Conservation (phyloP, 768 basidiomycete species). For the Scleroderma citrinum region DNA sequence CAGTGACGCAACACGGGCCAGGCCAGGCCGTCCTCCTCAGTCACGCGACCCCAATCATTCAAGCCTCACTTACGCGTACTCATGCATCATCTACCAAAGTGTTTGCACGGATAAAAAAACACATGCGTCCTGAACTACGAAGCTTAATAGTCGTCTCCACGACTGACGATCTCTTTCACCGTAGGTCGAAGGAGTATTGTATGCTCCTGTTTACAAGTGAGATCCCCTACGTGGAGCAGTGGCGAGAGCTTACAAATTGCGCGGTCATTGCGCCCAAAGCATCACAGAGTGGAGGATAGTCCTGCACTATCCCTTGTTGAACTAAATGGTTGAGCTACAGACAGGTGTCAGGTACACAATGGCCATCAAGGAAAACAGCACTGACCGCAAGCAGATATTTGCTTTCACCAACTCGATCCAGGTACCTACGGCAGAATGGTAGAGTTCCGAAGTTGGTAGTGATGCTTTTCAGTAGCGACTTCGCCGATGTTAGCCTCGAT, state of each 20-base stretch:
- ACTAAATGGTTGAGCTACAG: constrained; percentile 84
- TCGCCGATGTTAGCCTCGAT: constrained; percentile 73
- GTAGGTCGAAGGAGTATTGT: constrained; percentile 82
- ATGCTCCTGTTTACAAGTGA: constrained; percentile 53
- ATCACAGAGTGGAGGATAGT: constrained; percentile 91
- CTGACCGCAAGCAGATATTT: constrained; percentile 87
- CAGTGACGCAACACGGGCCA: too few species aligned
- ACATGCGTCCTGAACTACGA: not conserved
- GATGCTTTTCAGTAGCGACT: constrained; percentile 80
- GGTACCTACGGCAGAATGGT: constrained; percentile 92
- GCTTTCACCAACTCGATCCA: constrained; percentile 88
- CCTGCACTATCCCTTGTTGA: constrained; percentile 78
- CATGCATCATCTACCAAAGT: too few species aligned
- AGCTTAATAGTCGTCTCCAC: constrained; percentile 71
- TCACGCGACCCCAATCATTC: too few species aligned
- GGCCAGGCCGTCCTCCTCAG: too few species aligned
- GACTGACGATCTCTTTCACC: constrained; percentile 77
- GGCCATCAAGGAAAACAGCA: constrained; percentile 4
- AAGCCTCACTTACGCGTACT: too few species aligned
- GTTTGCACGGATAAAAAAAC: not conserved
- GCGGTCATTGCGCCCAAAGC: constrained; percentile 86
- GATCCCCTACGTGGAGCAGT: constrained; percentile 4
- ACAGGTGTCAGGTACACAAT: not conserved
- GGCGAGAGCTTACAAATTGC: constrained; percentile 60
- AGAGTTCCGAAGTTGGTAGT: constrained; percentile 91